Evolutionary conservation across 495 filamentous ascomycete genomes (phyloP), one percentile per base, ranked within the genome.

Genomic region (Niebla homalea): DNA sequence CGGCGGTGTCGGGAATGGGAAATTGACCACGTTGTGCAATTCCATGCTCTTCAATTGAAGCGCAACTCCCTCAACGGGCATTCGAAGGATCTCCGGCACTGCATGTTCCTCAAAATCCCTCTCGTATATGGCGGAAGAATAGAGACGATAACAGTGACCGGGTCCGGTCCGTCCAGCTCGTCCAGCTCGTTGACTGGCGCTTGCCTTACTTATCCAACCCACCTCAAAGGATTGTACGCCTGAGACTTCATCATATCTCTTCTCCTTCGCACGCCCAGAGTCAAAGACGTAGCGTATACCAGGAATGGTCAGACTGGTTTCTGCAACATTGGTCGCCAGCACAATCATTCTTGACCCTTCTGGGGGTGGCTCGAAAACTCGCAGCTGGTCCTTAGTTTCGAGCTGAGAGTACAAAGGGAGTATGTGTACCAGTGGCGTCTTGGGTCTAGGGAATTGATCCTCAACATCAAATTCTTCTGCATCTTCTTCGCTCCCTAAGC

Each of bases 251-350:
- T 97, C 82, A 59, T 88, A 97, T 43, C 80, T 84, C 50, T 89
- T 84, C 61, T 95, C 89, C 64, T 99, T 99, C 2, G 84, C 79
- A 37, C 93, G 75, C 26, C 93, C 93, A 58, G 83, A 83, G 64
- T 99, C 93, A 54, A 99, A 94, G 15, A 99, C 93, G 60, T 96
- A 99, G 48, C 85, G 77, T 51, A 95, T 90, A 16, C 88, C 88
- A 3, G 93, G 93, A 39, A 99, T 99, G 0, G 93, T 99, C 50
- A 99, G 71, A 73, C 83, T 88, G 3, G 93, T 99, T 63, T 99
- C 93, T 0, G 93, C 93, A 20, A 99, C 86, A 62, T 99, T 99
- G 19, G 93, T 99, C 0, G 93, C 89, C 19, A 99, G 67, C 16
- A 99, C 84, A 51, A 97, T 86, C 8, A 94, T 75, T 4, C 93